A percentile compares a stretch with the other conserved stretches of the same genome.
phyloP scores from a whole-genome alignment of 1,284 basidiomycete species.

The Omphalotus olearius region DNA sequence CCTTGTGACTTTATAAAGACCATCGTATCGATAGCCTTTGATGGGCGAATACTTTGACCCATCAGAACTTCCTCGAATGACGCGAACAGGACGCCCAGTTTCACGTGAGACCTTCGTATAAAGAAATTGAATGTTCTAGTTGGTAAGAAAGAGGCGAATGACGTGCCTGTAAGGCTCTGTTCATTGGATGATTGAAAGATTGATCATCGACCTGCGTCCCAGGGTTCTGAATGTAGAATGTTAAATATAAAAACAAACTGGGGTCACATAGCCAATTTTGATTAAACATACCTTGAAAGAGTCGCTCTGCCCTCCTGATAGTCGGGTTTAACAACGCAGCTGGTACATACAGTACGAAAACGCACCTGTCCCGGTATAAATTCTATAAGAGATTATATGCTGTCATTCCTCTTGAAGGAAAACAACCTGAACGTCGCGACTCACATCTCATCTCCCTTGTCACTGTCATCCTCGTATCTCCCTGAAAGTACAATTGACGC shows the following conservation, averaged over 20 bases:
- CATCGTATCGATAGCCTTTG: conserved; percentile 40
- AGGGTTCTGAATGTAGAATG: conserved; percentile 18
- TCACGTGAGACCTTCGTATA: conserved; percentile 22
- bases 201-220: conserved; percentile 31
- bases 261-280: background rate
- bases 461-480: conserved; percentile 38
- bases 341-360: background rate
- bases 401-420: background rate
- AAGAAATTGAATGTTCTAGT: conserved; percentile 13
- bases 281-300: background rate
- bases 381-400: conserved; percentile 21
- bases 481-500: conserved; percentile 37
- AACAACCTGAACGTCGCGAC: conserved; percentile 9
- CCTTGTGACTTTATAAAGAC: conserved; percentile 35
- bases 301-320: background rate
- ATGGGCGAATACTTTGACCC: conserved; percentile 27
- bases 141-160: background rate
- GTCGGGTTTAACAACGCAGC: too few relatives aligned
- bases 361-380: conserved; percentile 30
- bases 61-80: conserved; percentile 31
- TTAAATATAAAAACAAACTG: background rate
- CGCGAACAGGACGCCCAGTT: conserved; percentile 35
- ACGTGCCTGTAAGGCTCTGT: conserved; percentile 29
- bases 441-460: conserved; percentile 35
- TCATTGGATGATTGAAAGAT: conserved; percentile 26